Conservation (phyloP, 345 rosid species). For the Eucalyptus virginea region DNA sequence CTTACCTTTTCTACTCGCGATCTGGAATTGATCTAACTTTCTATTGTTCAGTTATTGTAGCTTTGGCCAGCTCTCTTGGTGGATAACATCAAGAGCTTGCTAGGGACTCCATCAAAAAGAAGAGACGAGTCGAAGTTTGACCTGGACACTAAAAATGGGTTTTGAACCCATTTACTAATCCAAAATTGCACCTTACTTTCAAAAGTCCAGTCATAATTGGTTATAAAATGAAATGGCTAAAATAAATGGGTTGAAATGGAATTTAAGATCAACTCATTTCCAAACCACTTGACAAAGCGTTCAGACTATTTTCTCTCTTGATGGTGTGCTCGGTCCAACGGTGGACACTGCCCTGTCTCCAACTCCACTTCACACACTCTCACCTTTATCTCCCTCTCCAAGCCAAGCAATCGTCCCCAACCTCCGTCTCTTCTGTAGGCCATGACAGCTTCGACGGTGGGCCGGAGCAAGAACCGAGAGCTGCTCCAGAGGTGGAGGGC, state of each 20-base stretch:
- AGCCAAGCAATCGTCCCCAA: not conserved
- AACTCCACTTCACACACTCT: not conserved
- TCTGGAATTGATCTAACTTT: not conserved
- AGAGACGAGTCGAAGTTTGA: no score
- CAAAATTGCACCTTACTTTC: no score
- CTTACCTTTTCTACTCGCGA: not conserved
- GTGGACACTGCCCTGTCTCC: not conserved
- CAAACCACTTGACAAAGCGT: not conserved
- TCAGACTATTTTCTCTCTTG: not conserved
- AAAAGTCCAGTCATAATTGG: not conserved
- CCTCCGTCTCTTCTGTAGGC: no score
- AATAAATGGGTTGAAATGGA: not conserved
- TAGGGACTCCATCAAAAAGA: not conserved
- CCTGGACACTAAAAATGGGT: not conserved
- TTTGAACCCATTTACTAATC: not conserved
- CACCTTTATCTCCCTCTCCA: not conserved
- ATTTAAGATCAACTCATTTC: not conserved
- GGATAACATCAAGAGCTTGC: not conserved
- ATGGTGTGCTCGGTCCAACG: accelerated
- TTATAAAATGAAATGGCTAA: no score
- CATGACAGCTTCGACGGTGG: no score
- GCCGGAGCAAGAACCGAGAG: no score
- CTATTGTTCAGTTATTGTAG: not conserved
- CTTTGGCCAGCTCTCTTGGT: not conserved
- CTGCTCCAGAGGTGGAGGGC: no score